phyloP scores from a whole-genome alignment of 257 asterid species.

The Thymus mandschuricus region DNA sequence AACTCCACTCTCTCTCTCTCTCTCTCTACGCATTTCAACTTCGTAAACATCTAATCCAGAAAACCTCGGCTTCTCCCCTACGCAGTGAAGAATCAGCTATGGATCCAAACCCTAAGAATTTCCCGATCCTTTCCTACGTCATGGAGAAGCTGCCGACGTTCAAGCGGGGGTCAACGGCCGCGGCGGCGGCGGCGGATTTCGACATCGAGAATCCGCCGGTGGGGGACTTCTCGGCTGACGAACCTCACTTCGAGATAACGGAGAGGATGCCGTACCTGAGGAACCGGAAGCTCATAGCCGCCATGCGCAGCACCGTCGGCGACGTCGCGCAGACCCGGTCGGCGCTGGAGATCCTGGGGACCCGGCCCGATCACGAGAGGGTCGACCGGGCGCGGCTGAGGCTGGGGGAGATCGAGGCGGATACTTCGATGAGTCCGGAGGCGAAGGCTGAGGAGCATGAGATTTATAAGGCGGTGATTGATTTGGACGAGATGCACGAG shows the following conservation, averaged over 20 bases:
- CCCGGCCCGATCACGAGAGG: constrained; percentile 90
- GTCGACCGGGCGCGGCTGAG: constrained; percentile 69
- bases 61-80: neutral
- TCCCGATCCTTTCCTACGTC: constrained; percentile 87
- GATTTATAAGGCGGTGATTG: constrained; percentile 63
- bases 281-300: constrained; percentile 62
- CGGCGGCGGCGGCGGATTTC: constrained; percentile 40
- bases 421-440: constrained; percentile 41
- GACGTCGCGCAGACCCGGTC: constrained; percentile 85
- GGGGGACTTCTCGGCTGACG: constrained; percentile 33
- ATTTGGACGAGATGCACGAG: constrained; percentile 83
- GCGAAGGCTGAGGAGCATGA: constrained; percentile 48
- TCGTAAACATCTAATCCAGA: neutral
- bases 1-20: neutral
- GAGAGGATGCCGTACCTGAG: constrained; percentile 85
- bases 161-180: constrained; percentile 46
- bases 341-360: constrained; percentile 62
- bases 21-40: neutral
- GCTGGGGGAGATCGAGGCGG: constrained; percentile 59
- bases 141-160: constrained; percentile 74
- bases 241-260: constrained; percentile 84
- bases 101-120: constrained; percentile 86
- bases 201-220: constrained; percentile 76
- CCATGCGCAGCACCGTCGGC: constrained; percentile 74
- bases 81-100: constrained; percentile 36